Evolutionary conservation across 1,284 basidiomycete genomes (phyloP).

Genomic region (Agaricales sp.): DNA sequence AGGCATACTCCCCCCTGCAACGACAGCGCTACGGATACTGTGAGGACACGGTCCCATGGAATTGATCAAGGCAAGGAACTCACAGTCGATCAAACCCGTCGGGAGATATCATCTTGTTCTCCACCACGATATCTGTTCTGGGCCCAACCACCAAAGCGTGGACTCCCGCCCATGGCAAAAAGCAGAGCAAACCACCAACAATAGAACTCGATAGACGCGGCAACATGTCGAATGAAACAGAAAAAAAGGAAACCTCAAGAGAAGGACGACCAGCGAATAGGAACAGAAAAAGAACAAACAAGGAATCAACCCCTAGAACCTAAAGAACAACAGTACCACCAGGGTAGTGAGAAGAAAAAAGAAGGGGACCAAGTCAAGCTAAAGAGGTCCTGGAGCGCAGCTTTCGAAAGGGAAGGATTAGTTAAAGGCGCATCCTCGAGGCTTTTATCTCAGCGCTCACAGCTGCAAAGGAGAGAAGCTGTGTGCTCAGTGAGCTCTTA

Average conservation of each 20-base stretch:
- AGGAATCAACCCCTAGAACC: neutral
- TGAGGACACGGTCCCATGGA: neutral
- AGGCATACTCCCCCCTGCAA: neutral
- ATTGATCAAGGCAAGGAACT: neutral
- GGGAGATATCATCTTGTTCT: neutral
- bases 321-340: too few relatives aligned
- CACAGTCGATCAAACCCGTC: constrained; percentile 1
- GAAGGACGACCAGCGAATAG: neutral
- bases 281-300: neutral
- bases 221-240: neutral
- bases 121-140: neutral
- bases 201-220: neutral
- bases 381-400: too few relatives aligned
- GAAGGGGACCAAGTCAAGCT: too few relatives aligned
- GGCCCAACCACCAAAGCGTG: neutral
- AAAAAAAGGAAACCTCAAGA: neutral
- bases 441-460: too few relatives aligned
- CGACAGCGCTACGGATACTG: neutral
- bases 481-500: too few relatives aligned
- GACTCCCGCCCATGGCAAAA: neutral
- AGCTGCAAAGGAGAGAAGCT: too few relatives aligned
- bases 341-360: too few relatives aligned
- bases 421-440: too few relatives aligned
- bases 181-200: neutral
- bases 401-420: too few relatives aligned